phyloP scores from a whole-genome alignment of 306 rosid species.

The Cicer pinnatifidum region DNA sequence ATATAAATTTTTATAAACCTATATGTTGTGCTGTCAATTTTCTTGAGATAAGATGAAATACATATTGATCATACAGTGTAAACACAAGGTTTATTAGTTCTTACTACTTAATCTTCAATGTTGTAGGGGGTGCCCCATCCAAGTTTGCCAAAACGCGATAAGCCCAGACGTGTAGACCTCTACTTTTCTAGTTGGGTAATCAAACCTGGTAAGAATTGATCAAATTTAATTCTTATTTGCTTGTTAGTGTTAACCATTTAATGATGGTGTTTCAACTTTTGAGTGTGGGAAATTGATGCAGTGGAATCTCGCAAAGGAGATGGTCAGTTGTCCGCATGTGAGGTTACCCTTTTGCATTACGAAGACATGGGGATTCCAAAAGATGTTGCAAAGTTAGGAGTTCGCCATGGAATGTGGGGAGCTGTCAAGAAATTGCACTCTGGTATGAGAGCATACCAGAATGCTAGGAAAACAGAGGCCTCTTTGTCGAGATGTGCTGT shows the following conservation, averaged over 20 bases:
- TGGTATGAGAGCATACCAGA: conserved; percentile 95
- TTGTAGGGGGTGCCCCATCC: conserved; percentile 84
- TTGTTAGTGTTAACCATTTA: not conserved
- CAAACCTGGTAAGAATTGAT: conserved; percentile 72
- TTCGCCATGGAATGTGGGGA: conserved; percentile 99
- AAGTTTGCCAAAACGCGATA: conserved; percentile 85
- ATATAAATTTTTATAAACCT: conserved; percentile 15
- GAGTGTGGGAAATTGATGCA: conserved; percentile 55
- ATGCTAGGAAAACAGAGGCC: conserved; percentile 68
- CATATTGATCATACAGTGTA: conserved; percentile 5
- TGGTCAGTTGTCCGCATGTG: conserved; percentile 86
- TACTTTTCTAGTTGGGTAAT: conserved; percentile 95
- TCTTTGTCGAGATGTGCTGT: conserved; percentile 69
- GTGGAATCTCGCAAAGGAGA: conserved; percentile 94
- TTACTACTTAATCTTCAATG: conserved; percentile 45
- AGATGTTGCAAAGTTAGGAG: conserved; percentile 94
- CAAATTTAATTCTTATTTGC: conserved; percentile 6
- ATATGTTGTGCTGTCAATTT: conserved; percentile 18
- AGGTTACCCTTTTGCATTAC: conserved; percentile 85
- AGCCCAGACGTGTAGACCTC: conserved; percentile 91
- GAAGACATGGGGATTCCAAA: conserved; percentile 99
- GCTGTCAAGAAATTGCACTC: conserved; percentile 90
- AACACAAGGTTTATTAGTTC: conserved; percentile 36
- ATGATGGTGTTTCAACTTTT: conserved; percentile 26
- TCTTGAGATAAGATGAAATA: not conserved